Evolutionary conservation across 2,329 filamentous ascomycete species (phyloP).

Genomic region (Cercospora sesami): DNA sequence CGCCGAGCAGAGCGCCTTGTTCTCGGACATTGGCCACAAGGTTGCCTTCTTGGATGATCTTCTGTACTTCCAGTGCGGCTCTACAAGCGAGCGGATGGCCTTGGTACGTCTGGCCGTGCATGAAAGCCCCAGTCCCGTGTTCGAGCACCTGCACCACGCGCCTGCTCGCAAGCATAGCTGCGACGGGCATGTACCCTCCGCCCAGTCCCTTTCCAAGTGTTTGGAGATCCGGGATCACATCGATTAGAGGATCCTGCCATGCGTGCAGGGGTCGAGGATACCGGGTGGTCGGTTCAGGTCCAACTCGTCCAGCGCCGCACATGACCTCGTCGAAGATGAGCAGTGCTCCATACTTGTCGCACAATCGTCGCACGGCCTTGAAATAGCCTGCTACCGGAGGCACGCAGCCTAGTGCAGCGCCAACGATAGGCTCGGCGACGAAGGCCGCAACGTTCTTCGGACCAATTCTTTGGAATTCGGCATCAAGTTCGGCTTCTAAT

Average conservation of each 20-base stretch:
- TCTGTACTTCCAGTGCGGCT: slow-evolving; percentile 63
- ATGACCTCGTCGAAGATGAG: slow-evolving; percentile 80
- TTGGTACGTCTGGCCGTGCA: slow-evolving; percentile 65
- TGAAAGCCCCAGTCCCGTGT: slow-evolving; percentile 51
- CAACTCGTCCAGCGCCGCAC: slow-evolving; percentile 64
- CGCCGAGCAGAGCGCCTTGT: slow-evolving; percentile 55
- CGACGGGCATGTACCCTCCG: slow-evolving; percentile 63
- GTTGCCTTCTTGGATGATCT: slow-evolving; percentile 57
- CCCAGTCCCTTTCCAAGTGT: slow-evolving; percentile 67
- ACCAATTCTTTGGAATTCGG: slow-evolving; percentile 64
- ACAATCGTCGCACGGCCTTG: slow-evolving; percentile 65
- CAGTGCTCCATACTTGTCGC: slow-evolving; percentile 68
- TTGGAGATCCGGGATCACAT: slow-evolving; percentile 63
- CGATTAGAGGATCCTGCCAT: slow-evolving; percentile 57
- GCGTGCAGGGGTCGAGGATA: slow-evolving; percentile 53
- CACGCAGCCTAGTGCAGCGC: slow-evolving; percentile 69
- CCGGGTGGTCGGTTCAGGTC: slow-evolving; percentile 41
- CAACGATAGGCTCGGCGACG: slow-evolving; percentile 71
- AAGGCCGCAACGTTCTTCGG: slow-evolving; percentile 69
- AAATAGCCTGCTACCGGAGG: slow-evolving; percentile 68
- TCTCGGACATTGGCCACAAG: slow-evolving; percentile 59
- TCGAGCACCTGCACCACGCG: slow-evolving; percentile 54
- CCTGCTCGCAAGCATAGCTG: slow-evolving; percentile 57
- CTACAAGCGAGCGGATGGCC: slow-evolving; percentile 61
- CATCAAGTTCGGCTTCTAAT: slow-evolving; percentile 65